Evolutionary conservation across 345 rosid species (phyloP).

Genomic region (Eutrema japonicum): DNA sequence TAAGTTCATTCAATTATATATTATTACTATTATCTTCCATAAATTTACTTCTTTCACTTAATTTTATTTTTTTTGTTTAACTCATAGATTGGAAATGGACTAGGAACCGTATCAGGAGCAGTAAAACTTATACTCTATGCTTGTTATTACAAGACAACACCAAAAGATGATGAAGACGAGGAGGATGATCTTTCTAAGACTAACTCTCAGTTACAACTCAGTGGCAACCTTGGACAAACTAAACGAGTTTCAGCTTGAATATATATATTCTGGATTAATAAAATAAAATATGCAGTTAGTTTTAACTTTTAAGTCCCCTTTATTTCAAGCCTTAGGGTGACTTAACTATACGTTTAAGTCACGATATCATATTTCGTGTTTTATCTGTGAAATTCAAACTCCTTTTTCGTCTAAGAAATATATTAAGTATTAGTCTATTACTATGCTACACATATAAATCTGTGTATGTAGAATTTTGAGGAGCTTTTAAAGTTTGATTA

Average conservation of each 20-base stretch:
- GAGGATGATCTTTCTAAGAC: slow-evolving; percentile 18
- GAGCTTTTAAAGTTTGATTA: not conserved
- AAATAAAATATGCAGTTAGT: not conserved
- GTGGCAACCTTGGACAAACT: slow-evolving; percentile 35
- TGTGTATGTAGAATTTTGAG: not conserved
- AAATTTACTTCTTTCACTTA: not conserved
- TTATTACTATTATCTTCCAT: not conserved
- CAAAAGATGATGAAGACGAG: slow-evolving; percentile 38
- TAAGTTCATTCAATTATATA: slow-evolving; percentile 17
- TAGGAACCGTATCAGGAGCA: slow-evolving; percentile 56
- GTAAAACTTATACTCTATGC: slow-evolving; percentile 58
- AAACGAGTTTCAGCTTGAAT: slow-evolving; percentile 39
- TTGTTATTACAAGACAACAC: slow-evolving; percentile 52
- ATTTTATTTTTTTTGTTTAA: too few relatives aligned
- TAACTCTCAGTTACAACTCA: slow-evolving; percentile 40
- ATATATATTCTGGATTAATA: not conserved
- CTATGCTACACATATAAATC: not conserved
- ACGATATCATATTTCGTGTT: not conserved
- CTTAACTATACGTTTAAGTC: not conserved
- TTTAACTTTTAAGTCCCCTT: not conserved
- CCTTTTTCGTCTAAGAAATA: not conserved
- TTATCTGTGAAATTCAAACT: slow-evolving; percentile 9
- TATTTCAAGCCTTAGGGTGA: not conserved
- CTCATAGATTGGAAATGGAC: slow-evolving; percentile 64
- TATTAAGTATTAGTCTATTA: not conserved